Evolutionary conservation across 495 filamentous ascomycete genomes (phyloP).

Genomic region (Lindgomyces ingoldianus): DNA sequence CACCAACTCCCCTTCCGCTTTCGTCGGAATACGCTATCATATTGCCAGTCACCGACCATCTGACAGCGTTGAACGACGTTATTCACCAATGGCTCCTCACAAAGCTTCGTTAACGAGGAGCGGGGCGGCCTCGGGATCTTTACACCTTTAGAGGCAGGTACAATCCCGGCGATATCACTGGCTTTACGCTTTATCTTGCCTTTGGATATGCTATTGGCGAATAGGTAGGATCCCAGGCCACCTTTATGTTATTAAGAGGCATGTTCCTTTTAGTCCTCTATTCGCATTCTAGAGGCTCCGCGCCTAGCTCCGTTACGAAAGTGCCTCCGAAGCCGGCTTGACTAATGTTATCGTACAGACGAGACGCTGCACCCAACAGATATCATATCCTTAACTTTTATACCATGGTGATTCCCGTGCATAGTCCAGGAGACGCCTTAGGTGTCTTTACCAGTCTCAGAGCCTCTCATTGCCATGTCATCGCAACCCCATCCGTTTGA

Average conservation of each 20-base stretch:
- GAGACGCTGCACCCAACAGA: too few relatives aligned
- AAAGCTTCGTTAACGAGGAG: too few relatives aligned
- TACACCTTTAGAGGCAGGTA: neutral
- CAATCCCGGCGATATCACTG: neutral
- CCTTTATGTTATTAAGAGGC: neutral
- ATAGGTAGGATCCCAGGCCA: neutral
- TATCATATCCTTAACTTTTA: neutral
- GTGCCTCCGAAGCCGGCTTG: neutral
- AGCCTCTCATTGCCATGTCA: neutral
- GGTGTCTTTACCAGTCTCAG: neutral
- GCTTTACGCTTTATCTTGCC: neutral
- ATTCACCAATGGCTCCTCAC: too few relatives aligned
- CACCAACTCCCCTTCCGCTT: too few relatives aligned
- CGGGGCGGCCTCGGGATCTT: too few relatives aligned
- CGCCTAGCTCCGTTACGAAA: neutral
- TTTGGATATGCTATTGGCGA: neutral
- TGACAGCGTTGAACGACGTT: too few relatives aligned
- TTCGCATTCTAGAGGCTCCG: neutral
- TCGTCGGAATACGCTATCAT: too few relatives aligned
- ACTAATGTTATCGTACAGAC: neutral
- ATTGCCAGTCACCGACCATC: too few relatives aligned
- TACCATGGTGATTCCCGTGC: neutral
- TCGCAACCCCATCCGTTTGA: constrained; percentile 15
- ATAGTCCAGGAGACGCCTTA: neutral
- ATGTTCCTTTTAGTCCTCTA: neutral